phyloP scores from a whole-genome alignment of 164 flowering plant genomes.

The Kingdonia uniflora region DNA sequence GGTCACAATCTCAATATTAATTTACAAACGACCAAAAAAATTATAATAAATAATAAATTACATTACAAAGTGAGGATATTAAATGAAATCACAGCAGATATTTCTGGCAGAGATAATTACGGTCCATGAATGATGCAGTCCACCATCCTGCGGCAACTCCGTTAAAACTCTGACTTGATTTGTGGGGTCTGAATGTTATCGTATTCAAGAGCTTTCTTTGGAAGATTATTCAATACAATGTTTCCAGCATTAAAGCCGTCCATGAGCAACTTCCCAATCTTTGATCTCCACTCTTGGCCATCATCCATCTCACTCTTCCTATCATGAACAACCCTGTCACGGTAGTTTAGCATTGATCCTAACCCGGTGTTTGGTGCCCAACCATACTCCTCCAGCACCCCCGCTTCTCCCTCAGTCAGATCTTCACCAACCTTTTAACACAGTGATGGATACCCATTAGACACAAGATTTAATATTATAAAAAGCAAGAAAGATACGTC shows the following conservation, averaged over 20 bases:
- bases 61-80: too few relatives aligned
- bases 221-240: slow-evolving; percentile 24
- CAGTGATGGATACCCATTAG: background rate
- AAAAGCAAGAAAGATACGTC: too few relatives aligned
- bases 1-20: too few relatives aligned
- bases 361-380: slow-evolving; percentile 74
- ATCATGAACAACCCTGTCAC: slow-evolving; percentile 82
- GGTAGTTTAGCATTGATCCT: slow-evolving; percentile 85
- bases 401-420: slow-evolving; percentile 74
- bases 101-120: too few relatives aligned
- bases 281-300: slow-evolving; percentile 67
- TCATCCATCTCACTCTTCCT: slow-evolving; percentile 39
- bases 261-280: slow-evolving; percentile 63
- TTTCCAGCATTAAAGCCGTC: slow-evolving; percentile 68
- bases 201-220: slow-evolving; percentile 23
- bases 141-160: too few relatives aligned
- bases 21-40: too few relatives aligned
- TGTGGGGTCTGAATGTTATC: slow-evolving; percentile 5
- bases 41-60: too few relatives aligned
- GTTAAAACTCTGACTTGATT: too few relatives aligned
- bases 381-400: slow-evolving; percentile 64
- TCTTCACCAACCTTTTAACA: slow-evolving; percentile 75
- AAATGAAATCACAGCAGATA: too few relatives aligned
- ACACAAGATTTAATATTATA: too few relatives aligned
- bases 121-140: too few relatives aligned